Conservation (phyloP, 2,329 filamentous ascomycete species). For the Arachnomyces sp. region DNA sequence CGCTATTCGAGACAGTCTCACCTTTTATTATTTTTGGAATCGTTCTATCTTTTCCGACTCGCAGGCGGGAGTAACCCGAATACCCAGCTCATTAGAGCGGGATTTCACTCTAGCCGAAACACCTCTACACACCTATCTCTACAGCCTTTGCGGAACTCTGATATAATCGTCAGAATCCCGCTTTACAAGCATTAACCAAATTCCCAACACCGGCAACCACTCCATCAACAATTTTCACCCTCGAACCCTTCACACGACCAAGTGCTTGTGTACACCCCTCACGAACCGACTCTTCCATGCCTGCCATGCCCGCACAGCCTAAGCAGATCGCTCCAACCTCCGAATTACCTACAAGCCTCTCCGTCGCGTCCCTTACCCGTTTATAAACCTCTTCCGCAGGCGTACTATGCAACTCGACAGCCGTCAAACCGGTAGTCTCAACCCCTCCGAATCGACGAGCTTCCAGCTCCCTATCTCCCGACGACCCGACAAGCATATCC, state of each 20-base stretch:
- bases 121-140: no score
- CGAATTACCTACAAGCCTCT: slow-evolving; percentile 50
- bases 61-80: no score
- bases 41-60: no score
- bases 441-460: slow-evolving; percentile 64
- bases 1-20: no score
- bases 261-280: slow-evolving; percentile 59
- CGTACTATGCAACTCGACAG: slow-evolving; percentile 68
- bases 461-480: slow-evolving; percentile 25
- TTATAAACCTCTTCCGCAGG: slow-evolving; percentile 55
- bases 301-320: slow-evolving; percentile 88
- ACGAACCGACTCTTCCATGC: slow-evolving; percentile 69
- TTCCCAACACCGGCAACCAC: slow-evolving; percentile 32
- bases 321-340: slow-evolving; percentile 65
- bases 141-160: no score
- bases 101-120: no score
- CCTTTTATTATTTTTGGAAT: no score
- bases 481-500: slow-evolving; percentile 51
- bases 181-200: slow-evolving; percentile 30
- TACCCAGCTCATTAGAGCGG: no score
- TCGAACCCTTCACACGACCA: slow-evolving; percentile 51
- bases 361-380: slow-evolving; percentile 64
- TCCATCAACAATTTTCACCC: slow-evolving; percentile 70
- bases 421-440: slow-evolving; percentile 71
- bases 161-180: slow-evolving; percentile 20